phyloP scores from a whole-genome alignment of 768 basidiomycete genomes.

The Leccinellum rugosiceps region DNA sequence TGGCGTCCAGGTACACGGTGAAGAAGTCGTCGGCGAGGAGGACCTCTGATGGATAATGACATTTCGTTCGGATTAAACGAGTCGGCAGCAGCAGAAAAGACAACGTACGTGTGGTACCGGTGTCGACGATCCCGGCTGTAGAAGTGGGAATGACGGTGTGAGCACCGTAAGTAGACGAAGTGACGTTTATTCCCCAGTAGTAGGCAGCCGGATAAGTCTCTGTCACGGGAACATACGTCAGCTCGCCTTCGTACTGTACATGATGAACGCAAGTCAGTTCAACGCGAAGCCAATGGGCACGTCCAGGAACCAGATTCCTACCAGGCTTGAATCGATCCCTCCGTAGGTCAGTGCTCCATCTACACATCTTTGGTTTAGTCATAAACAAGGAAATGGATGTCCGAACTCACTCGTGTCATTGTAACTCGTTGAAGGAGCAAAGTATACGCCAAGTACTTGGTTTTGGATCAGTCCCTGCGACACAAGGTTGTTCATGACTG shows the following conservation, averaged over 20 bases:
- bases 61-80: neutral
- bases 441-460: constrained; percentile 17
- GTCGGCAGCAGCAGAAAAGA: neutral
- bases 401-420: constrained; percentile 9
- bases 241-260: constrained; percentile 19
- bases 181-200: constrained; percentile 32
- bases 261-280: neutral
- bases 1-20: constrained; percentile 4
- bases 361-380: constrained; percentile 12
- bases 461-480: constrained; percentile 13
- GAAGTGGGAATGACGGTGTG: constrained; percentile 10
- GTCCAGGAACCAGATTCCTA: neutral
- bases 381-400: neutral
- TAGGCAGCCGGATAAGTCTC: constrained; percentile 18
- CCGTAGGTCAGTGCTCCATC: neutral
- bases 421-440: constrained; percentile 9
- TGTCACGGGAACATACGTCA: constrained; percentile 28
- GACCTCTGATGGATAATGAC: neutral
- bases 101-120: neutral
- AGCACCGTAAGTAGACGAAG: constrained; percentile 11
- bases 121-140: neutral
- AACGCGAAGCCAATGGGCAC: neutral
- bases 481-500: constrained; percentile 18
- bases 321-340: neutral
- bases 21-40: constrained; percentile 15